Percentiles rank a stretch among this genome's conserved stretches.
These are phyloP conservation scores for Ceratobasidium sp. DNA, from an alignment of 1,284 basidiomycete genomes.

Conservation along the genomic window DNA sequence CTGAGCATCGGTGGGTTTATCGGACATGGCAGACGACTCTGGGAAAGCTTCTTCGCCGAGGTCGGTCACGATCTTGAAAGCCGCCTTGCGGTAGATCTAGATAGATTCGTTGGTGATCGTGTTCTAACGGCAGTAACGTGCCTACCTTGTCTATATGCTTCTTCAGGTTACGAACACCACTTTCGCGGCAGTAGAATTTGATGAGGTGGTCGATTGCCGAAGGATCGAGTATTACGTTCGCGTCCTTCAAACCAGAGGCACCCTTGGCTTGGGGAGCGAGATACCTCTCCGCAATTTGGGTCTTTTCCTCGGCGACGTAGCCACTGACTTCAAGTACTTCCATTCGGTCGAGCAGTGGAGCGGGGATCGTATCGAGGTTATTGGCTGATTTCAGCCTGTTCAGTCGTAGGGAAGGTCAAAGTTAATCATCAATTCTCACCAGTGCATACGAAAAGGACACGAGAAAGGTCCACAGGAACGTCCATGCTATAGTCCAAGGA, in stretches of 20 bases:
- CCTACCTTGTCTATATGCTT: conserved; percentile 94
- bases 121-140: conserved; percentile 33
- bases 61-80: conserved; percentile 91
- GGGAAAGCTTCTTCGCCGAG: conserved; percentile 91
- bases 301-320: conserved; percentile 97
- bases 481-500: conserved; percentile 76
- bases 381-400: conserved; percentile 70
- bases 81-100: conserved; percentile 98
- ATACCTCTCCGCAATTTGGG: conserved; percentile 91
- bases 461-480: conserved; percentile 95
- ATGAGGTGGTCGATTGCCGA: conserved; percentile 90
- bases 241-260: conserved; percentile 85
- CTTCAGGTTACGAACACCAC: conserved; percentile 94
- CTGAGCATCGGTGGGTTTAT: conserved; percentile 51
- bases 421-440: conserved; percentile 59
- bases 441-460: conserved; percentile 98
- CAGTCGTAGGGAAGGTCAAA: conserved; percentile 11
- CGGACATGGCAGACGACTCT: conserved; percentile 37
- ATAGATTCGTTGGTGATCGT: conserved; percentile 8
- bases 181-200: conserved; percentile 97
- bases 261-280: conserved; percentile 96
- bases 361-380: conserved; percentile 95
- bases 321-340: conserved; percentile 97
- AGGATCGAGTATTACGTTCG: conserved; percentile 83
- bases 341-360: conserved; percentile 96